A percentile compares a stretch with the other conserved stretches of the same genome.
Conservation (phyloP, 768 basidiomycete species). For the Zangia roseola region DNA sequence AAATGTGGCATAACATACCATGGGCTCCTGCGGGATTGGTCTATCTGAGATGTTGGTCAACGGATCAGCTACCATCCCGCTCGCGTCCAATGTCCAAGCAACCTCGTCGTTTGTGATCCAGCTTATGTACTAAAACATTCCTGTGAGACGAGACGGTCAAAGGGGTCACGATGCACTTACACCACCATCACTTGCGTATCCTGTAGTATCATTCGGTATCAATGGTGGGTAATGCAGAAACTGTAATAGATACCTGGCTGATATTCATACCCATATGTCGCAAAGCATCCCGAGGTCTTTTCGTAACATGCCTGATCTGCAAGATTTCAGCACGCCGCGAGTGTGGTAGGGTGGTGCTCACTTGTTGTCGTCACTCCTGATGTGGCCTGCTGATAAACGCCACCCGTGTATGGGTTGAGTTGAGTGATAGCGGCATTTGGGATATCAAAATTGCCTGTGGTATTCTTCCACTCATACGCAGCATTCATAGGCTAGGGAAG, state of each 20-base stretch:
- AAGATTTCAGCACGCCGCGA: neutral
- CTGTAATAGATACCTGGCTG: slow-evolving; percentile 48
- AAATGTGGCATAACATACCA: slow-evolving; percentile 45
- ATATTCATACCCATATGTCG: slow-evolving; percentile 83
- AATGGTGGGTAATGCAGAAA: neutral
- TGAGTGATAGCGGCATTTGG: slow-evolving; percentile 46
- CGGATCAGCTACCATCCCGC: slow-evolving; percentile 58
- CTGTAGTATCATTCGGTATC: slow-evolving; percentile 9
- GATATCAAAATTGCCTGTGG: slow-evolving; percentile 56
- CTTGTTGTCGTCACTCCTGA: slow-evolving; percentile 66
- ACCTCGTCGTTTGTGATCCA: slow-evolving; percentile 67
- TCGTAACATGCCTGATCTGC: slow-evolving; percentile 71
- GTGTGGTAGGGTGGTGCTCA: slow-evolving; percentile 26
- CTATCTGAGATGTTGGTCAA: slow-evolving; percentile 61
- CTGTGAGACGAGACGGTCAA: slow-evolving; percentile 4
- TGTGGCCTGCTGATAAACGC: slow-evolving; percentile 79
- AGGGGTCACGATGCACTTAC: slow-evolving; percentile 36
- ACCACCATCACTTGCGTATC: slow-evolving; percentile 38
- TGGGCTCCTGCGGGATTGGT: slow-evolving; percentile 79
- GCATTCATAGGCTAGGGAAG: slow-evolving; percentile 70
- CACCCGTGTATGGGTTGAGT: slow-evolving; percentile 71
- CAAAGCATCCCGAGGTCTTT: slow-evolving; percentile 48
- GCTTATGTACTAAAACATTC: slow-evolving; percentile 58
- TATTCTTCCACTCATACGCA: slow-evolving; percentile 68
- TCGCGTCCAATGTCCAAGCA: slow-evolving; percentile 68